These are phyloP conservation scores for Evansstolkia leycettana DNA, from an alignment of 495 filamentous ascomycete genomes.

Conservation along the genomic window DNA sequence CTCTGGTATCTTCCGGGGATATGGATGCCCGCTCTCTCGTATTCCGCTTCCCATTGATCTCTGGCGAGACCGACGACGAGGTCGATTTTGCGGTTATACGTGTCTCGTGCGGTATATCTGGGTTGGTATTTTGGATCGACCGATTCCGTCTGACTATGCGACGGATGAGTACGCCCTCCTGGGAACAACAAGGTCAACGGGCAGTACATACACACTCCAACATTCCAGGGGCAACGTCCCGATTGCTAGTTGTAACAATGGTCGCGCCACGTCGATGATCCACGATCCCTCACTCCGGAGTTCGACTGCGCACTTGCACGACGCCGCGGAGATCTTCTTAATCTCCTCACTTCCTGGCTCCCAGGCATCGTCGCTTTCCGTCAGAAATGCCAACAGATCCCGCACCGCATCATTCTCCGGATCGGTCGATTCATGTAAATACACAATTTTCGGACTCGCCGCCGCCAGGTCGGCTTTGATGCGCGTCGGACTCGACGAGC, in stretches of 20 bases:
- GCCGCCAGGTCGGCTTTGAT: not conserved
- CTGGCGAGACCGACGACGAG: slow-evolving; percentile 4
- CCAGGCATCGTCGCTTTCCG: not conserved
- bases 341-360: not conserved
- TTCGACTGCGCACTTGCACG: not conserved
- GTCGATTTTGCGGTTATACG: slow-evolving; percentile 1
- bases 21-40: not conserved
- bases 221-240: slow-evolving; percentile 1
- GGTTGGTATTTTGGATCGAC: slow-evolving; percentile 2
- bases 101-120: not conserved
- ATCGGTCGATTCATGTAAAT: not conserved
- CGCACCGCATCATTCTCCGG: not conserved
- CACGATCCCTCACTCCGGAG: slow-evolving; percentile 4
- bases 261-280: slow-evolving; percentile 3
- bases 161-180: slow-evolving; percentile 1
- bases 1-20: not conserved
- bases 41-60: not conserved
- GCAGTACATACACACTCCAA: slow-evolving; percentile 6
- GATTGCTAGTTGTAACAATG: slow-evolving; percentile 1
- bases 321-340: not conserved
- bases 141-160: slow-evolving; percentile 1
- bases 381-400: not conserved
- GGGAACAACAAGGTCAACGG: too few species aligned
- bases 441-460: not conserved
- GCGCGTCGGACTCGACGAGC: not conserved